phyloP scores from a whole-genome alignment of 805 yeast species.

The Wickerhamomyces silvicola region DNA sequence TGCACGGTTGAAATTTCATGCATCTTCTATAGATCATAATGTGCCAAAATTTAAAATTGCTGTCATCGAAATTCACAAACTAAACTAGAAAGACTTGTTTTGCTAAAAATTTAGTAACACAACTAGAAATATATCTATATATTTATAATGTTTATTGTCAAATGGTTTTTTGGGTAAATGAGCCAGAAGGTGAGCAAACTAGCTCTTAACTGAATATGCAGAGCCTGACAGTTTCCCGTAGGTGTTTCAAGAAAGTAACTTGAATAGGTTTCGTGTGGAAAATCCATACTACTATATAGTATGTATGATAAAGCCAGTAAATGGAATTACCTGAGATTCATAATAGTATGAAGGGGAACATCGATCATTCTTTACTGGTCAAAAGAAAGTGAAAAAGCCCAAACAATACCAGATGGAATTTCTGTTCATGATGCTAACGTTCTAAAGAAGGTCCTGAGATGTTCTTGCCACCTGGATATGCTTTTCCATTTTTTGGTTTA shows the following conservation, averaged over 20 bases:
- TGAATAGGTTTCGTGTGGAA: slow-evolving; percentile 34
- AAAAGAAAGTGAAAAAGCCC: slow-evolving; percentile 15
- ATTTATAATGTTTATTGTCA: slow-evolving; percentile 12
- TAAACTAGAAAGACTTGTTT: not conserved
- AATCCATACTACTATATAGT: slow-evolving; percentile 37
- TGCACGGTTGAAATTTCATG: too few relatives aligned
- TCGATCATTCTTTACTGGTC: slow-evolving; percentile 13
- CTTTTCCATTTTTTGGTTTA: slow-evolving; percentile 57
- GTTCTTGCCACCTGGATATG: slow-evolving; percentile 67
- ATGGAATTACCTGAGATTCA: too few relatives aligned
- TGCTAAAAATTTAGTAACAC: not conserved
- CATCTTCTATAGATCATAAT: too few relatives aligned
- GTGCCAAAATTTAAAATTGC: too few relatives aligned
- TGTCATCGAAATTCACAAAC: too few relatives aligned
- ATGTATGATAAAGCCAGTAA: slow-evolving; percentile 6
- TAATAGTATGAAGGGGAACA: slow-evolving; percentile 17
- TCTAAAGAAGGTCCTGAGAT: slow-evolving; percentile 43
- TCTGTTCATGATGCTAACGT: slow-evolving; percentile 45
- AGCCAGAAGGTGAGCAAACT: slow-evolving; percentile 16
- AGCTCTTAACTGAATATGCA: not conserved
- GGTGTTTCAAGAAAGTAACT: slow-evolving; percentile 26
- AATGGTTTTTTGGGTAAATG: slow-evolving; percentile 17
- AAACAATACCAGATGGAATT: slow-evolving; percentile 50
- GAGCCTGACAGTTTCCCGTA: slow-evolving; percentile 2
- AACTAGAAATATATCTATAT: too few relatives aligned